A percentile compares a stretch with the other conserved stretches of the same genome.
These are phyloP conservation scores for Arxiozyma bovina DNA, from an alignment of 1,139 yeast species.

Conservation along the genomic window DNA sequence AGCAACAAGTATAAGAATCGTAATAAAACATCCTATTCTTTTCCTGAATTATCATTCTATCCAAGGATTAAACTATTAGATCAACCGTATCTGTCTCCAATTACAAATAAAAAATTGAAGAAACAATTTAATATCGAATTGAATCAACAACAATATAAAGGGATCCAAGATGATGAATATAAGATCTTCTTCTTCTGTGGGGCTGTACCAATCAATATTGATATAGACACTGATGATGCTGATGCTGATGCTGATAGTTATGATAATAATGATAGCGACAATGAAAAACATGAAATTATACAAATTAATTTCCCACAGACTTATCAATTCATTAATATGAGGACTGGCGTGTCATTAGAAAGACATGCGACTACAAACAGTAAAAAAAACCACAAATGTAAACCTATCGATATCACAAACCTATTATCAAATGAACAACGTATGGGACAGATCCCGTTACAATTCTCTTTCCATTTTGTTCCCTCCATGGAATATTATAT, in stretches of 20 bases:
- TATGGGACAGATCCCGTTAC: neutral
- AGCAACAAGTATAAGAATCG: too few species aligned
- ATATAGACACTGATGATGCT: neutral
- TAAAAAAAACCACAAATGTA: neutral
- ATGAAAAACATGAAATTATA: neutral
- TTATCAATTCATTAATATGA: conserved; percentile 1
- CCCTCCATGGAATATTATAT: neutral
- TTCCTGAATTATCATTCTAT: neutral
- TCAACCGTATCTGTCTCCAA: neutral
- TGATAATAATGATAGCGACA: neutral
- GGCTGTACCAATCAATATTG: neutral
- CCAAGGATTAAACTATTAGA: neutral
- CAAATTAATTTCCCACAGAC: conserved; percentile 1
- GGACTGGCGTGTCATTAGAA: neutral
- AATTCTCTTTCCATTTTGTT: conserved; percentile 2
- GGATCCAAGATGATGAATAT: neutral
- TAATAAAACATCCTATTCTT: neutral
- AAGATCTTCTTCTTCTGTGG: conserved; percentile 2
- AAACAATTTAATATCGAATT: neutral
- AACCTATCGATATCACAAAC: neutral
- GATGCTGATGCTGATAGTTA: neutral
- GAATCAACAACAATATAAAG: neutral
- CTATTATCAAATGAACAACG: neutral
- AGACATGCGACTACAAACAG: neutral
- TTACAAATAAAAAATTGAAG: neutral